A percentile compares a stretch with the other conserved stretches of the same genome.
These are phyloP conservation scores for Lentinus brumalis DNA, from an alignment of 768 basidiomycete genomes.

Conservation along the genomic window DNA sequence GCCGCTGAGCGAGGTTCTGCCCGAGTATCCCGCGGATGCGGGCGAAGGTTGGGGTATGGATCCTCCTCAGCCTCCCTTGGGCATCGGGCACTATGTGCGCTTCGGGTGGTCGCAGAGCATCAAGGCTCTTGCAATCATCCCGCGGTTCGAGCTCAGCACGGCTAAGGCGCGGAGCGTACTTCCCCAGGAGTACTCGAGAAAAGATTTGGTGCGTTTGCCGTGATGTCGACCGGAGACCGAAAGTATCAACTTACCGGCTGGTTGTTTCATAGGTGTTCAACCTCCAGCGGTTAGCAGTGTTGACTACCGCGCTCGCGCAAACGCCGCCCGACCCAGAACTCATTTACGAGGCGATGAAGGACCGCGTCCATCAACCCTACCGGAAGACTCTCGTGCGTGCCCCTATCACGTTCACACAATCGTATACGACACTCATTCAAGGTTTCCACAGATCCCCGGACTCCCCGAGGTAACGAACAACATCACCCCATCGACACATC, in stretches of 20 bases:
- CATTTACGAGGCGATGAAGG: constrained; percentile 99
- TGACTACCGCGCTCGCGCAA: constrained; percentile 90
- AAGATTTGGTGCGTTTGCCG: constrained; percentile 74
- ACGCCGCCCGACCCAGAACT: constrained; percentile 91
- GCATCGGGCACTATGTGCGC: constrained; percentile 92
- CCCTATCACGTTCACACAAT: not conserved
- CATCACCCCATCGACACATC: constrained; percentile 87
- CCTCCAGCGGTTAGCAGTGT: constrained; percentile 91
- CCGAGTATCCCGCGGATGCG: constrained; percentile 93
- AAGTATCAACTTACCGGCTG: not conserved
- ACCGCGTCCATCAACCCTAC: constrained; percentile 96
- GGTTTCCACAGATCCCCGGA: constrained; percentile 78
- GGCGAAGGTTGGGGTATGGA: constrained; percentile 88
- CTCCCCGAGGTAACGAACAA: constrained; percentile 88
- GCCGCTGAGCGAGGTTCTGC: constrained; percentile 93
- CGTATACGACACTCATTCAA: constrained; percentile 1
- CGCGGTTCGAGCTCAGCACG: constrained; percentile 93
- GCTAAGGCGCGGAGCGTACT: constrained; percentile 90
- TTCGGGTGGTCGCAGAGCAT: constrained; percentile 86
- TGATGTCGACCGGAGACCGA: not conserved
- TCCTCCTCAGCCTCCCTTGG: constrained; percentile 84
- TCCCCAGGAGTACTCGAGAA: constrained; percentile 82
- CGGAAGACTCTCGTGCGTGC: constrained; percentile 76
- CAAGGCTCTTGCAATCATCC: constrained; percentile 92
- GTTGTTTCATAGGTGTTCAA: constrained; percentile 81